Conservation (phyloP, 2,329 filamentous ascomycete species). For the Claviceps capensis region DNA sequence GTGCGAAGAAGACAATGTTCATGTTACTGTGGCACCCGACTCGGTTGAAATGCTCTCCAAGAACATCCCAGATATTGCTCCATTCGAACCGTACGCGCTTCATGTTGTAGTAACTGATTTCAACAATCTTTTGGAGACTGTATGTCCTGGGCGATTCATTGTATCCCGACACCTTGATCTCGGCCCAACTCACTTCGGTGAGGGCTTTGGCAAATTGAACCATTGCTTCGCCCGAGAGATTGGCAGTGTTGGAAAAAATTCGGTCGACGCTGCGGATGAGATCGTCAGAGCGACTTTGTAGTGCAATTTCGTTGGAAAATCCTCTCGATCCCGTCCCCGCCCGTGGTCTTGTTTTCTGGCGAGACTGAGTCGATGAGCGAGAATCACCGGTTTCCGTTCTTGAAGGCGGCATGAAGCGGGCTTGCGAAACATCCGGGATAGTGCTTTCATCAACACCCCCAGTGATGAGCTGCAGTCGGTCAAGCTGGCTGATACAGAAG, state of each 20-base stretch:
- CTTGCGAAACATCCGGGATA: slow-evolving; percentile 82
- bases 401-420: slow-evolving; percentile 52
- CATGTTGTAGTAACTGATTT: slow-evolving; percentile 99
- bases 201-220: slow-evolving; percentile 87
- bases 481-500: slow-evolving; percentile 89
- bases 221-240: slow-evolving; percentile 85
- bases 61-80: slow-evolving; percentile 92
- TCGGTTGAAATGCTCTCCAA: slow-evolving; percentile 97
- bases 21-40: slow-evolving; percentile 96
- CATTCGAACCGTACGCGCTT: slow-evolving; percentile 94
- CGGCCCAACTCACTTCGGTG: slow-evolving; percentile 96
- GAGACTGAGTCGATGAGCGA: slow-evolving; percentile 54
- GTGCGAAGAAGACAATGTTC: slow-evolving; percentile 89
- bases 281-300: slow-evolving; percentile 84
- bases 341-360: slow-evolving; percentile 31
- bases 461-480: slow-evolving; percentile 87
- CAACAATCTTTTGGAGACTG: slow-evolving; percentile 93
- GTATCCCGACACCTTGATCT: slow-evolving; percentile 92
- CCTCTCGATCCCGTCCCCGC: slow-evolving; percentile 48
- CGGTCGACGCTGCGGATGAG: slow-evolving; percentile 86
- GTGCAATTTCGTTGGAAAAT: slow-evolving; percentile 66
- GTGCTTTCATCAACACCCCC: slow-evolving; percentile 87
- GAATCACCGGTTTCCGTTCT: slow-evolving; percentile 41
- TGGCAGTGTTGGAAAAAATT: slow-evolving; percentile 93
- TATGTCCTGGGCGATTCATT: slow-evolving; percentile 94